Conservation (phyloP, 139 green algal genomes). For the Prasinococcaceae sp. region DNA sequence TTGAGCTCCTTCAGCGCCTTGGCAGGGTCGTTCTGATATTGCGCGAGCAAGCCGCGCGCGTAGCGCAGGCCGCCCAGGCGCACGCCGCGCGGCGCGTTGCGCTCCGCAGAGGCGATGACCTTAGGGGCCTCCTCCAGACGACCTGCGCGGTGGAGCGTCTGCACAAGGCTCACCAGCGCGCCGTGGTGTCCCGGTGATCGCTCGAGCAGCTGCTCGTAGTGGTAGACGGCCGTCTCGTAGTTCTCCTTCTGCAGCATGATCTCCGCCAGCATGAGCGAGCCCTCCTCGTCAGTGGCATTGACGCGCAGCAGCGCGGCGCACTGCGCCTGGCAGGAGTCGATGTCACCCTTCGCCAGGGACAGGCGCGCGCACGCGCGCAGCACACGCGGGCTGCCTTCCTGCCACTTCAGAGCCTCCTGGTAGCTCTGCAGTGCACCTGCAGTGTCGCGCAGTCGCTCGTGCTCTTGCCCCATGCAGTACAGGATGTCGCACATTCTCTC, state of each 20-base stretch:
- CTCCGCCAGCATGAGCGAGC: conserved; percentile 60
- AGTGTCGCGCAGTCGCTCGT: no score
- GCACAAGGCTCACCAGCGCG: conserved; percentile 47
- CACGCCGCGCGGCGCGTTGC: not conserved
- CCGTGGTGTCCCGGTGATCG: conserved; percentile 40
- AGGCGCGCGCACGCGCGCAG: conserved; percentile 40
- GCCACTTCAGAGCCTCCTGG: not conserved
- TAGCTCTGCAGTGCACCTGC: not conserved
- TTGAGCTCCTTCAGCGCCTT: conserved; percentile 48
- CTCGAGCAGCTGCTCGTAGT: conserved; percentile 64
- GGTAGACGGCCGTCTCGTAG: conserved; percentile 48
- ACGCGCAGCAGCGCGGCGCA: conserved; percentile 42
- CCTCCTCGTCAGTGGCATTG: conserved; percentile 53
- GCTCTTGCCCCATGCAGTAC: no score
- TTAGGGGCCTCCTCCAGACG: conserved; percentile 20
- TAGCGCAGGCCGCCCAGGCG: conserved; percentile 45
- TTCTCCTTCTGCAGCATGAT: conserved; percentile 61
- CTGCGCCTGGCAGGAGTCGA: conserved; percentile 31
- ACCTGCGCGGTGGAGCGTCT: conserved; percentile 31
- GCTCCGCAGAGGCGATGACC: not conserved
- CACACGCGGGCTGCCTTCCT: not conserved
- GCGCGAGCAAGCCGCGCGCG: conserved; percentile 35
- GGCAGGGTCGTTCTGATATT: conserved; percentile 30
- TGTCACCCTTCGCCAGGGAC: conserved; percentile 37
- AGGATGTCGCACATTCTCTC: no score